Evolutionary conservation across 495 filamentous ascomycete species (phyloP).

Genomic region (Penicillium bovifimosum): DNA sequence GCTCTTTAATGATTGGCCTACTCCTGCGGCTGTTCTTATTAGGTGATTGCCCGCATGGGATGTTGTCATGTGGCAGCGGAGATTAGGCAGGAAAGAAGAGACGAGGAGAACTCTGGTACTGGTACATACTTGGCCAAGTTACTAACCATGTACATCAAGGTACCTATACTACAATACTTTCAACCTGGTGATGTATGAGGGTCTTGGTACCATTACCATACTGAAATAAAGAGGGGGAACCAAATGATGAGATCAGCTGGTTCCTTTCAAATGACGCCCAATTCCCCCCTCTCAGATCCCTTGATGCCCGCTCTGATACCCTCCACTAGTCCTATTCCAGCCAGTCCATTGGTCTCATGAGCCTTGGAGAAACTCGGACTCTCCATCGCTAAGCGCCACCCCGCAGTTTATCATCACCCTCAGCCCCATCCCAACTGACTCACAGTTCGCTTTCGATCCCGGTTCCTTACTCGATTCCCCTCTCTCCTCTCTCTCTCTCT

Average conservation of each 20-base stretch:
- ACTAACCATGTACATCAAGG: too few species aligned
- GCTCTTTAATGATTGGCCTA: constrained; percentile 20
- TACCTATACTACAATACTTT: neutral
- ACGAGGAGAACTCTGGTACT: neutral
- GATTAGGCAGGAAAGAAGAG: neutral
- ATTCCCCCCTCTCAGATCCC: neutral
- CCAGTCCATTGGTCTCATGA: constrained; percentile 6
- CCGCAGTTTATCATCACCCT: constrained; percentile 11
- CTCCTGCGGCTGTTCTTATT: constrained; percentile 4
- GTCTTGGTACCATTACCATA: neutral
- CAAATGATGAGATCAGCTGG: constrained; percentile 8
- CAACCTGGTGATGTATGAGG: too few species aligned
- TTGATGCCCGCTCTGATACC: constrained; percentile 1
- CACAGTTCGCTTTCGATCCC: neutral
- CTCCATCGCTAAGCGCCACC: constrained; percentile 8
- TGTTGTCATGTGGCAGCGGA: constrained; percentile 21
- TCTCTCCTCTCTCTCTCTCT: neutral
- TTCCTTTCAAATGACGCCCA: constrained; percentile 1
- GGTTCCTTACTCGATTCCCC: neutral
- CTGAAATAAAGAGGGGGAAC: neutral
- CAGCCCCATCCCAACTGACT: constrained; percentile 3
- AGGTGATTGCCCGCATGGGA: constrained; percentile 20
- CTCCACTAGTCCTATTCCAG: neutral
- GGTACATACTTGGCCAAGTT: neutral
- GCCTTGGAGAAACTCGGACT: constrained; percentile 2